Conservation (phyloP, 257 asterid genomes). For the Nicotiana knightiana region DNA sequence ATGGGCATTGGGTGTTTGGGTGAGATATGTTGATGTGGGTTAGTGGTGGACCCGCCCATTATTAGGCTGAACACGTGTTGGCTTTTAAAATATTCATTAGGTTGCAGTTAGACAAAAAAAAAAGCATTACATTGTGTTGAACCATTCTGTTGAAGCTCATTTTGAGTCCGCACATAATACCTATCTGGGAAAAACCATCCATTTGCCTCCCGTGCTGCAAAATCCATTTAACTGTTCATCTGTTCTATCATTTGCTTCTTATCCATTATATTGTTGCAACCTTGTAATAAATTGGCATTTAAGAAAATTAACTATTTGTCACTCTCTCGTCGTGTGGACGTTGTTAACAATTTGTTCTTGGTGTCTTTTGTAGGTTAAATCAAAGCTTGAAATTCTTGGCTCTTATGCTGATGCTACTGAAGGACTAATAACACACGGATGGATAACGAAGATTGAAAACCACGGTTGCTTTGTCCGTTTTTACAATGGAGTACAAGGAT, state of each 20-base stretch:
- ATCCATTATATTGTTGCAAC: background rate
- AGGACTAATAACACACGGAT: constrained; percentile 88
- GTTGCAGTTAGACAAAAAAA: background rate
- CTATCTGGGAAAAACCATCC: background rate
- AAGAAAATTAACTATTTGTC: background rate
- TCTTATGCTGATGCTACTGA: constrained; percentile 78
- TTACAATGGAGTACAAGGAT: constrained; percentile 95
- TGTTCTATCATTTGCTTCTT: background rate
- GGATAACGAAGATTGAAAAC: constrained; percentile 90
- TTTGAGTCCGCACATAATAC: background rate
- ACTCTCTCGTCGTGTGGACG: background rate
- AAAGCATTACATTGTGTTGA: background rate
- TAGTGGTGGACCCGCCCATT: background rate
- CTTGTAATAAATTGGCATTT: background rate
- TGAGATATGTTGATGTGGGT: background rate
- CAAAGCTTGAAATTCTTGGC: constrained; percentile 71
- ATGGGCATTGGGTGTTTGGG: background rate
- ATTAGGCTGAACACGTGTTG: background rate
- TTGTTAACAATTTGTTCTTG: background rate
- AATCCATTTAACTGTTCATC: background rate
- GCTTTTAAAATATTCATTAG: background rate
- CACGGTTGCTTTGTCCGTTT: constrained; percentile 98
- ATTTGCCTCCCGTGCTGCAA: background rate
- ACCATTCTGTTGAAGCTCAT: background rate
- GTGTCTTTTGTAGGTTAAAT: constrained; percentile 55